Base-by-base conservation (phyloP, 768 basidiomycete species). In the Aureoboletus auriporus region DNA sequence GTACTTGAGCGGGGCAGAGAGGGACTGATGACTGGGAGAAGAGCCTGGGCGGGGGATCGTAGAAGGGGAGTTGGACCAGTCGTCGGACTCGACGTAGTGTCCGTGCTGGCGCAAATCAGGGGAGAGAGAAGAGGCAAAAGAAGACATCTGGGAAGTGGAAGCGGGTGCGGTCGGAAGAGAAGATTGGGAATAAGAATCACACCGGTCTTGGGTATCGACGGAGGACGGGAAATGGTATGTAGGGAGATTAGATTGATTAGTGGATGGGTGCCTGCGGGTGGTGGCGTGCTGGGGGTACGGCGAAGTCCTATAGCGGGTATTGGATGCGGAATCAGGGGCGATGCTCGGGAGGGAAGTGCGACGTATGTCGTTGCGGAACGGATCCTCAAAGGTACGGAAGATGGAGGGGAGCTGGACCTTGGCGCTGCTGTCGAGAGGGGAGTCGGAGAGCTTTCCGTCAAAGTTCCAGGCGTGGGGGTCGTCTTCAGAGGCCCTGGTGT, bases 331-430 rank as follows among this genome's bases (percentile, higher is more conserved):
- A 46, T 83, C 80, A 16, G 79, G 73, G 61, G 73, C 69, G 39
- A 85, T 71, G 42, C 74, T 78, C 2, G 85, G 84, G 17, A 88
- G 72, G 3, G 85, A 85, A 4, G 82, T 71, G 39, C 85, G 79
- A 47, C 86, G 80, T 46, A 64, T 67, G 38, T 83, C 82, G 56
- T 68, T 69, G 50, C 75, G 65, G 62, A 77, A 68, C 23, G 74
- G 71, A 62, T 84, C 84, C 63, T 83, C 80, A 52, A 87, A 83
- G 28, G 79, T 75, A 29, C 80, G 78, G 55, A 84, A 86, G 56
- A 88, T 85, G 59, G 85, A 84, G 14, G 86, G 86, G 14, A 89
- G 74, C 68, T 84, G 80, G 49, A 87, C 82, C 64, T 79, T 80
- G 46, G 49, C 42, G 33, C 69, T 59, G 47, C 75, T 72, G 47